Percentiles rank a stretch among this genome's conserved stretches.
These are phyloP conservation scores for Sphaerulina vaccinii DNA, from an alignment of 2,329 filamentous ascomycete genomes.

Conservation along the genomic window DNA sequence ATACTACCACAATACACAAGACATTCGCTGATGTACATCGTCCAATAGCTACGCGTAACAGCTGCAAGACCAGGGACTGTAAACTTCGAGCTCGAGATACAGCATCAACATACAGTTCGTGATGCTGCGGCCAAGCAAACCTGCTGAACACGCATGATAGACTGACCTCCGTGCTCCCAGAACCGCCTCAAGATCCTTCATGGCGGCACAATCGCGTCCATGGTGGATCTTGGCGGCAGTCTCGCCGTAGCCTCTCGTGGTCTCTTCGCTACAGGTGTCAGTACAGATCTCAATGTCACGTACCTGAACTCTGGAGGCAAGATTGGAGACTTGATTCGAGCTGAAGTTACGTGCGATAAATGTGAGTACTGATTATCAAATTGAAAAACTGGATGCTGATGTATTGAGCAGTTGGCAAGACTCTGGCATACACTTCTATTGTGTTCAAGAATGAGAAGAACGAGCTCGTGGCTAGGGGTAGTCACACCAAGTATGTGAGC, in stretches of 20 bases:
- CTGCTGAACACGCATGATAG: background rate
- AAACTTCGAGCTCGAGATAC: constrained; percentile 72
- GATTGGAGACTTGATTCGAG: constrained; percentile 52
- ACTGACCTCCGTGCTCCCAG: constrained; percentile 43
- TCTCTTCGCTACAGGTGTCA: constrained; percentile 65
- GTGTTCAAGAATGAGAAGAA: constrained; percentile 59
- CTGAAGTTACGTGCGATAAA: constrained; percentile 65
- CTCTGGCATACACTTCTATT: constrained; percentile 40
- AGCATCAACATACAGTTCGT: constrained; percentile 70
- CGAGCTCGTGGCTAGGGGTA: constrained; percentile 62
- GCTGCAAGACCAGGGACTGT: constrained; percentile 65
- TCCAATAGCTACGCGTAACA: constrained; percentile 62
- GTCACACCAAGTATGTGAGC: constrained; percentile 62
- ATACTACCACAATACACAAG: background rate
- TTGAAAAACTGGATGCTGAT: background rate
- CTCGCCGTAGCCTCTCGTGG: constrained; percentile 65
- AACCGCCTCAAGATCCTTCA: constrained; percentile 76
- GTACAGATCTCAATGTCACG: constrained; percentile 66
- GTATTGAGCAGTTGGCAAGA: constrained; percentile 6
- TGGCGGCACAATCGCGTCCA: constrained; percentile 74
- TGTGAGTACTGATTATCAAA: constrained; percentile 42
- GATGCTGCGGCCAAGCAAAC: background rate
- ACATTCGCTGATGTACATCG: background rate
- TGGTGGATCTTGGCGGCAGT: constrained; percentile 67
- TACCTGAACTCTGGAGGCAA: constrained; percentile 64